Evolutionary conservation across 202 grass and related monocot genomes (phyloP).

Genomic region (Brachypodium distachyon): DNA sequence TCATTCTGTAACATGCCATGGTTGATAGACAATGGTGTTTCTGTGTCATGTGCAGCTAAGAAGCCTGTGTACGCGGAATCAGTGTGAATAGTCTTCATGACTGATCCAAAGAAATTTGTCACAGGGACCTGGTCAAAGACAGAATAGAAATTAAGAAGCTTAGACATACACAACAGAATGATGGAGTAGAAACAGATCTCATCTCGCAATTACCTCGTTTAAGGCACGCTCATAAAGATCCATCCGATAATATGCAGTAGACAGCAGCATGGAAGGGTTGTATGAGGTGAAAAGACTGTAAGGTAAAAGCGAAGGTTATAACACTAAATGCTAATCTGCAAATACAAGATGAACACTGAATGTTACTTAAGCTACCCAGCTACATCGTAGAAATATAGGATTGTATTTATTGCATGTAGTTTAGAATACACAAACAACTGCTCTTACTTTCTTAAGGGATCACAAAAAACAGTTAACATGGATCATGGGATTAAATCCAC

Average conservation of each 20-base stretch:
- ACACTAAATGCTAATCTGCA: background rate
- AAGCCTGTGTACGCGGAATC: constrained; percentile 77
- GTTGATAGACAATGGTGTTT: background rate
- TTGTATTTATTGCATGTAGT: background rate
- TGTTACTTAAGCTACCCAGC: background rate
- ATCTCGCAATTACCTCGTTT: constrained; percentile 47
- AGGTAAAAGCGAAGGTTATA: constrained; percentile 16
- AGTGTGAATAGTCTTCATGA: constrained; percentile 93
- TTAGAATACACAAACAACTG: background rate
- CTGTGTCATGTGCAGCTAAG: constrained; percentile 23
- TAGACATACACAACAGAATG: background rate
- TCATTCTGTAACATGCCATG: constrained; percentile 36
- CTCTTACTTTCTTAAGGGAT: background rate
- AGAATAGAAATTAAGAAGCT: background rate
- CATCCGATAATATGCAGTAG: constrained; percentile 90
- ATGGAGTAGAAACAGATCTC: constrained; percentile 18
- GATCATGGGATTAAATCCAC: background rate
- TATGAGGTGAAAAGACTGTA: constrained; percentile 96
- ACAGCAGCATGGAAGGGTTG: constrained; percentile 74
- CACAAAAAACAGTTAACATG: background rate
- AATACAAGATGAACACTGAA: background rate
- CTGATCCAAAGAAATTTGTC: constrained; percentile 99
- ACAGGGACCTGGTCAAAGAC: constrained; percentile 66
- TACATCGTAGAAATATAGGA: constrained; percentile 7
- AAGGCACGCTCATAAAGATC: constrained; percentile 76